Evolutionary conservation across 2,329 filamentous ascomycete species (phyloP).

Genomic region (Didymella glomerata): DNA sequence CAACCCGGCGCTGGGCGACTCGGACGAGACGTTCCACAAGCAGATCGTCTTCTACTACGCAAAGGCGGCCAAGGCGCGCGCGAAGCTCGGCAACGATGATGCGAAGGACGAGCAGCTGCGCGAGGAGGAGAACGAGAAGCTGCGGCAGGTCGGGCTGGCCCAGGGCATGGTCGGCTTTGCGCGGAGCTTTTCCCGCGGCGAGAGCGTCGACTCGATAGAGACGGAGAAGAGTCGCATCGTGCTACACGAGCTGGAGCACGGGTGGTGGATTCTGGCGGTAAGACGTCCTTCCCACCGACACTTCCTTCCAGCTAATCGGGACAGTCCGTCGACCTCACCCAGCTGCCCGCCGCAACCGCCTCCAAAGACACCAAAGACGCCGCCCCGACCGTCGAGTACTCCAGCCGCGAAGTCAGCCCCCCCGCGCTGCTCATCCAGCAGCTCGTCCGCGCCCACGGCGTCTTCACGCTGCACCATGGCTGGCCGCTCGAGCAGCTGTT

Average conservation of each 20-base stretch:
- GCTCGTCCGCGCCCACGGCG: conserved; percentile 79
- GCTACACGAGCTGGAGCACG: conserved; percentile 83
- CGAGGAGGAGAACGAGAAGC: conserved; percentile 81
- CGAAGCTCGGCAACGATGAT: conserved; percentile 21
- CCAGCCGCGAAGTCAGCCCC: conserved; percentile 87
- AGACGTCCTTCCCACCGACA: conserved; percentile 41
- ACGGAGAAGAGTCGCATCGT: conserved; percentile 88
- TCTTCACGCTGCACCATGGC: conserved; percentile 89
- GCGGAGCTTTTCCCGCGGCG: conserved; percentile 75
- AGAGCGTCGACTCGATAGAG: conserved; percentile 83
- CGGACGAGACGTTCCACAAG: conserved; percentile 76
- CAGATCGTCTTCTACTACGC: conserved; percentile 96
- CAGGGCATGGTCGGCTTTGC: conserved; percentile 97
- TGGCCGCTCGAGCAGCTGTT: conserved; percentile 76
- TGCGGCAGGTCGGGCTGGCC: conserved; percentile 92
- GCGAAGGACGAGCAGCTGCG: conserved; percentile 56
- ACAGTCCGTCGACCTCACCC: conserved; percentile 83
- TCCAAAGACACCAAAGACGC: conserved; percentile 38
- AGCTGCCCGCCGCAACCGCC: conserved; percentile 64
- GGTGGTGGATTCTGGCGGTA: conserved; percentile 96
- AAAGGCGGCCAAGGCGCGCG: conserved; percentile 42
- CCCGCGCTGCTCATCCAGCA: conserved; percentile 80
- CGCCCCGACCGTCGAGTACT: conserved; percentile 73
- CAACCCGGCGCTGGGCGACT: conserved; percentile 80
- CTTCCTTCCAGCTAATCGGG: too few species aligned